phyloP scores from a whole-genome alignment of 2,329 filamentous ascomycete genomes.

The Venturiaceae sp. region DNA sequence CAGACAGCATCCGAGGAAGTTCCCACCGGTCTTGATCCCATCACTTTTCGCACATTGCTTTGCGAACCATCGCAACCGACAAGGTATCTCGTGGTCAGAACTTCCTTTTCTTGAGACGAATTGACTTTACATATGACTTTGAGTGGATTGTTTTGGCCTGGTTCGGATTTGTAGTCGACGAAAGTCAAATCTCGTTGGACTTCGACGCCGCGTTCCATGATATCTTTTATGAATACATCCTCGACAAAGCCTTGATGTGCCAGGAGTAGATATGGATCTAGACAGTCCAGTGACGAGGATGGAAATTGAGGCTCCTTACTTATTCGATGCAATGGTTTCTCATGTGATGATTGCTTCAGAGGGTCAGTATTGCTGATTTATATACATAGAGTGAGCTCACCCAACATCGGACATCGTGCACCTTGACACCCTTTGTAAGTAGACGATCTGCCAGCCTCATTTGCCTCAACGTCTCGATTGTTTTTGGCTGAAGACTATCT shows the following conservation, averaged over 20 bases:
- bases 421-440: conserved; percentile 55
- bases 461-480: conserved; percentile 66
- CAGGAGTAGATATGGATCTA: conserved; percentile 44
- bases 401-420: conserved; percentile 71
- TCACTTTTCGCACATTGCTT: conserved; percentile 57
- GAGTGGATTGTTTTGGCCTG: conserved; percentile 26
- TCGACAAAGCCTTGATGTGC: conserved; percentile 70
- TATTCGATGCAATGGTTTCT: conserved; percentile 44
- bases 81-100: conserved; percentile 51
- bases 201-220: conserved; percentile 52
- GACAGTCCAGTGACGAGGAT: conserved; percentile 32
- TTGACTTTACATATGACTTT: conserved; percentile 31
- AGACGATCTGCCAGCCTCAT: conserved; percentile 62
- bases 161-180: conserved; percentile 33
- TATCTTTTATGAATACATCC: conserved; percentile 58
- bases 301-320: conserved; percentile 60
- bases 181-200: conserved; percentile 58
- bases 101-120: conserved; percentile 24
- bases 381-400: conserved; percentile 22
- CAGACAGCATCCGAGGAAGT: conserved; percentile 32
- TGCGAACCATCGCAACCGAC: conserved; percentile 67
- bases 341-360: conserved; percentile 21
- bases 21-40: conserved; percentile 20
- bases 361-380: neutral
- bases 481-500: conserved; percentile 68